These are phyloP conservation scores for Wallacemonas collosoma DNA, from an alignment of 208 protist genomes.

Conservation along the genomic window DNA sequence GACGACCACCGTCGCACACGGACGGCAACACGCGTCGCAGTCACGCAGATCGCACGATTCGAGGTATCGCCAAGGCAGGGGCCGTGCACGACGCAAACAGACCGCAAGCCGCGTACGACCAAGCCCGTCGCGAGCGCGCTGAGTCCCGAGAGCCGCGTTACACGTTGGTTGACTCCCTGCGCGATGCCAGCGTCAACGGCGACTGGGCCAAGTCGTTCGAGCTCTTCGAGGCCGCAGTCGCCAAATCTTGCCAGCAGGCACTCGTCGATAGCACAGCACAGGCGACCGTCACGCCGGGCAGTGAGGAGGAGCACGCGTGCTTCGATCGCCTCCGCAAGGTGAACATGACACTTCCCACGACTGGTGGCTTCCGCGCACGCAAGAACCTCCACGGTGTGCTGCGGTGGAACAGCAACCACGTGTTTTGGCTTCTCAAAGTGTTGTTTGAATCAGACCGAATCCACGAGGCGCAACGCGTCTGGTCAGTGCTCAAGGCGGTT, in stretches of 20 bases:
- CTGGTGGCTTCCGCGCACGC: neutral
- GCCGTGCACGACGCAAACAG: slow-evolving; percentile 30
- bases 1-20: neutral
- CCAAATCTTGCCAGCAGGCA: slow-evolving; percentile 25
- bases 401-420: slow-evolving; percentile 72
- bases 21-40: too few relatives aligned
- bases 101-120: slow-evolving; percentile 17
- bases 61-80: slow-evolving; percentile 28
- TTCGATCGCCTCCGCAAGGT: slow-evolving; percentile 40
- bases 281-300: neutral
- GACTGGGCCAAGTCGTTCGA: slow-evolving; percentile 60
- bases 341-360: slow-evolving; percentile 33
- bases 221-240: slow-evolving; percentile 54
- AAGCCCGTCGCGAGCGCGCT: slow-evolving; percentile 16
- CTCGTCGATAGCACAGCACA: slow-evolving; percentile 7
- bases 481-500: slow-evolving; percentile 65
- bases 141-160: slow-evolving; percentile 26
- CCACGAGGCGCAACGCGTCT: slow-evolving; percentile 58
- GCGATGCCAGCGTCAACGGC: slow-evolving; percentile 58
- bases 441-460: slow-evolving; percentile 52
- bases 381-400: slow-evolving; percentile 47
- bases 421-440: slow-evolving; percentile 67
- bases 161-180: slow-evolving; percentile 58
- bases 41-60: slow-evolving; percentile 9
- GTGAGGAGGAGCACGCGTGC: slow-evolving; percentile 26